A percentile compares a stretch with the other conserved stretches of the same genome.
Evolutionary conservation across 257 asterid species (phyloP).

Genomic region (Thymus mandschuricus): DNA sequence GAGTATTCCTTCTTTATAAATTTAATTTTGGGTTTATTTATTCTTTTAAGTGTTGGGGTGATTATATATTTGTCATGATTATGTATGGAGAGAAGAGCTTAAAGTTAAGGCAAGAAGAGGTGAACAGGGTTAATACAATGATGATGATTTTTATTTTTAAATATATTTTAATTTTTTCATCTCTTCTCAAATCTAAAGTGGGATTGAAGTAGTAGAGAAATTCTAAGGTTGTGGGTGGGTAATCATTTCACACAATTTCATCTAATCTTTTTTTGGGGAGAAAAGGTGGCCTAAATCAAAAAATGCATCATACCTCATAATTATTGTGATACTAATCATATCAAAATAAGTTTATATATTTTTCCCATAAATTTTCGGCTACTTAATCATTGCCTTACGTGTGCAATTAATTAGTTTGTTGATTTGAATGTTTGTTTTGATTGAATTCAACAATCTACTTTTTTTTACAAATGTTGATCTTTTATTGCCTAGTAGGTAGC

Average conservation of each 20-base stretch:
- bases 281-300: constrained; percentile 24
- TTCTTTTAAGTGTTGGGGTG: neutral
- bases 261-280: constrained; percentile 39
- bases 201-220: constrained; percentile 14
- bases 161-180: neutral
- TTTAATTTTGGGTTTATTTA: neutral
- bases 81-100: constrained; percentile 26
- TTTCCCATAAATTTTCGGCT: constrained; percentile 19
- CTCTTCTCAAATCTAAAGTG: constrained; percentile 36
- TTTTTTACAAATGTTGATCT: constrained; percentile 6
- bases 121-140: constrained; percentile 36
- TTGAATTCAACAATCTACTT: constrained; percentile 36
- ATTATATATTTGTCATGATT: constrained; percentile 34
- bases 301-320: constrained; percentile 47
- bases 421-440: constrained; percentile 33
- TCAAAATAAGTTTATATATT: neutral
- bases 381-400: constrained; percentile 53
- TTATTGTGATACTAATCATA: constrained; percentile 39
- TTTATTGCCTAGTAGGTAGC: constrained; percentile 18
- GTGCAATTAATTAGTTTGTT: constrained; percentile 46
- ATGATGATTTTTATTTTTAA: constrained; percentile 29
- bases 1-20: too few relatives aligned
- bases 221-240: constrained; percentile 37
- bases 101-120: constrained; percentile 29
- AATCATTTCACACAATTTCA: constrained; percentile 46